Conservation (phyloP, 805 yeast genomes). For the Kuraishia borneana region DNA sequence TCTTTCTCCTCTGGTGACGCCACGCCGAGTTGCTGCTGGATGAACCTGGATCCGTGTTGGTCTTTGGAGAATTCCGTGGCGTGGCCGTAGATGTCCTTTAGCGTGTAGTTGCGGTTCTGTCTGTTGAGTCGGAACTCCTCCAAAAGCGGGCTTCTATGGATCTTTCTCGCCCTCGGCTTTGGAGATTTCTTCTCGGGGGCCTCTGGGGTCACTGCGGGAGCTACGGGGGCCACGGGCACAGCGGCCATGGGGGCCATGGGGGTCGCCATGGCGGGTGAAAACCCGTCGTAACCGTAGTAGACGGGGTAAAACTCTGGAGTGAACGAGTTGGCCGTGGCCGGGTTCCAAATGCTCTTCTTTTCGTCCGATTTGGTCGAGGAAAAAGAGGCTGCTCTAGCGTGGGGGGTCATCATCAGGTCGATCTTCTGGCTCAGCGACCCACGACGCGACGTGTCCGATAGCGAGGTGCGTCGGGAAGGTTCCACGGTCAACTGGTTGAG, state of each 20-base stretch:
- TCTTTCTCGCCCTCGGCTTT: constrained; percentile 21
- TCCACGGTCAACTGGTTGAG: constrained; percentile 27
- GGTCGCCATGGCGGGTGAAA: not conserved
- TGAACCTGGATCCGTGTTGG: constrained; percentile 95
- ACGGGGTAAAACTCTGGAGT: constrained; percentile 42
- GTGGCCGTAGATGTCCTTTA: constrained; percentile 74
- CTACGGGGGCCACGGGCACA: not conserved
- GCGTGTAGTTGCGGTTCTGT: constrained; percentile 43
- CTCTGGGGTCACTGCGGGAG: constrained; percentile 1
- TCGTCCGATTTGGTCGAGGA: constrained; percentile 21
- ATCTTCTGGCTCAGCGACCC: constrained; percentile 52
- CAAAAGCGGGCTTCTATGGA: constrained; percentile 65
- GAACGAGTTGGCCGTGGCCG: constrained; percentile 51
- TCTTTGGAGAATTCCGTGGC: constrained; percentile 89
- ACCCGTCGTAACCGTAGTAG: constrained; percentile 1
- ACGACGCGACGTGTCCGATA: constrained; percentile 33
- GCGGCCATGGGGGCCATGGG: not conserved
- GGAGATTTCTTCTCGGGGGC: not conserved
- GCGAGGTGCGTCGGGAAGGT: constrained; percentile 8
- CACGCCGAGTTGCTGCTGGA: constrained; percentile 72
- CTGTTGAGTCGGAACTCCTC: constrained; percentile 74
- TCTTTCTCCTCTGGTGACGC: constrained; percentile 65
- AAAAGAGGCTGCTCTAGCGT: constrained; percentile 14
- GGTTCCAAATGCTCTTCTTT: constrained; percentile 46
- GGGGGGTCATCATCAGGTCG: constrained; percentile 29